Percentiles rank a stretch among this genome's conserved stretches.
Evolutionary conservation across 192 early-diverging fungal genomes (phyloP).

Genomic region (Podila epigama): DNA sequence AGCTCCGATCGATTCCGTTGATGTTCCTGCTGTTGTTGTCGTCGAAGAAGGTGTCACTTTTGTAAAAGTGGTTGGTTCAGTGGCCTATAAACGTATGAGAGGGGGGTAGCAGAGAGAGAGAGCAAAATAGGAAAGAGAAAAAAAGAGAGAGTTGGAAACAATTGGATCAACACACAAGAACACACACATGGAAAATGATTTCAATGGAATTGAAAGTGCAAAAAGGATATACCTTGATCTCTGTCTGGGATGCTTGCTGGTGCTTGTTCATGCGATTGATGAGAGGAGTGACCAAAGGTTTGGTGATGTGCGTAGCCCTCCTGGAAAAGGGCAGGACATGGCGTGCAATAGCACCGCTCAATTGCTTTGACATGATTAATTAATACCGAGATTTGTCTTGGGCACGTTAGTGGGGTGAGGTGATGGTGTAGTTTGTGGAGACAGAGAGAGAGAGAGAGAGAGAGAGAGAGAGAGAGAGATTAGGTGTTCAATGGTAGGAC

Average conservation of each 20-base stretch:
- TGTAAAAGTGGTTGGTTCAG: conserved; percentile 3
- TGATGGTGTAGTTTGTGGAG: not conserved
- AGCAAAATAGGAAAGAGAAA: not conserved
- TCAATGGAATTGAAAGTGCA: too few species aligned
- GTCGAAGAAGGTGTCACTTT: conserved; percentile 3
- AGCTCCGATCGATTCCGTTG: not conserved
- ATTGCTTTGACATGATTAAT: conserved; percentile 38
- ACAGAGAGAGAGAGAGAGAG: not conserved
- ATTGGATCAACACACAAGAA: too few species aligned
- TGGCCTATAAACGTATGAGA: not conserved
- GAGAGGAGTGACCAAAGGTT: conserved; percentile 15
- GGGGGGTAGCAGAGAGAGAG: not conserved
- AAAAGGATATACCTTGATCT: conserved; percentile 32
- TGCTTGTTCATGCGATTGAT: conserved; percentile 48
- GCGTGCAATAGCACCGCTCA: conserved; percentile 31
- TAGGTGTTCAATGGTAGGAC: not conserved
- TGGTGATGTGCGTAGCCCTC: conserved; percentile 28
- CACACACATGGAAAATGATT: too few species aligned
- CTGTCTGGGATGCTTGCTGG: conserved; percentile 41
- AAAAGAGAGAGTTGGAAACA: not conserved
- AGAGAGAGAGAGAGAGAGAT: not conserved
- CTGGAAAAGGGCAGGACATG: conserved; percentile 48
- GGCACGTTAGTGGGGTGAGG: too few species aligned
- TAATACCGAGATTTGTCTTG: too few species aligned
- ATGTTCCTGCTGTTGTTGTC: not conserved